Percentiles rank a stretch among this genome's conserved stretches.
Conservation (phyloP, 2,329 filamentous ascomycete genomes). For the Bipolaris bicolor region DNA sequence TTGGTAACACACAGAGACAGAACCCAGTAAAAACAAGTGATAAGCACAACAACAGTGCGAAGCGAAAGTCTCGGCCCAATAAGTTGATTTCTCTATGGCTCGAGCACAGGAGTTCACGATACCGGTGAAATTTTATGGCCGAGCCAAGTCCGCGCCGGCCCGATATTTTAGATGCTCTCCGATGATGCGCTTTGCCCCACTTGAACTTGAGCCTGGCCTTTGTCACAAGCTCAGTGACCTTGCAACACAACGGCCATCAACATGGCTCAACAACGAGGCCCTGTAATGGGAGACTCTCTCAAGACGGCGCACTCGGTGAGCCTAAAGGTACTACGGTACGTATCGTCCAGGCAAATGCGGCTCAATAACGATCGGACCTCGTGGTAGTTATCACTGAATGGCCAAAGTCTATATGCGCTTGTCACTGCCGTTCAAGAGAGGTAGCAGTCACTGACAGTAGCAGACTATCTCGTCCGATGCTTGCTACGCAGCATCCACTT, state of each 20-base stretch:
- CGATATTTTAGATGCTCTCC: slow-evolving; percentile 3
- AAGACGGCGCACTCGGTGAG: slow-evolving; percentile 76
- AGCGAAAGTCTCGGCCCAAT: not conserved
- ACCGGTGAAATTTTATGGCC: slow-evolving; percentile 9
- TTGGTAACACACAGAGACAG: not conserved
- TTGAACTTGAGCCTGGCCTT: slow-evolving; percentile 18
- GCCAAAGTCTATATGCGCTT: not conserved
- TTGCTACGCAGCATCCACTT: slow-evolving; percentile 72
- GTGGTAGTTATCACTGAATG: not conserved
- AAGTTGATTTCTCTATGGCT: not conserved
- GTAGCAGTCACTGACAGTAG: not conserved
- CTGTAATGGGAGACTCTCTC: slow-evolving; percentile 47
- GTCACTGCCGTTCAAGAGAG: not conserved
- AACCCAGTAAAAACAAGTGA: not conserved
- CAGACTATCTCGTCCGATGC: slow-evolving; percentile 81
- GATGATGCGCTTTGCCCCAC: slow-evolving; percentile 16
- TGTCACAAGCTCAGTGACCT: slow-evolving; percentile 10
- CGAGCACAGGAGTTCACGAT: slow-evolving; percentile 1
- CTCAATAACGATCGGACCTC: not conserved
- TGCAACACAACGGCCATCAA: slow-evolving; percentile 11
- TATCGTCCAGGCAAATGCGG: not conserved
- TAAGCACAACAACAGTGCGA: not conserved
- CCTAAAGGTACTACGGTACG: slow-evolving; percentile 81
- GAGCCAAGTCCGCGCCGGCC: slow-evolving; percentile 11
- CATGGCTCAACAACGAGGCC: slow-evolving; percentile 50